Conservation (phyloP, 164 flowering plant genomes). For the Taxillus chinensis region DNA sequence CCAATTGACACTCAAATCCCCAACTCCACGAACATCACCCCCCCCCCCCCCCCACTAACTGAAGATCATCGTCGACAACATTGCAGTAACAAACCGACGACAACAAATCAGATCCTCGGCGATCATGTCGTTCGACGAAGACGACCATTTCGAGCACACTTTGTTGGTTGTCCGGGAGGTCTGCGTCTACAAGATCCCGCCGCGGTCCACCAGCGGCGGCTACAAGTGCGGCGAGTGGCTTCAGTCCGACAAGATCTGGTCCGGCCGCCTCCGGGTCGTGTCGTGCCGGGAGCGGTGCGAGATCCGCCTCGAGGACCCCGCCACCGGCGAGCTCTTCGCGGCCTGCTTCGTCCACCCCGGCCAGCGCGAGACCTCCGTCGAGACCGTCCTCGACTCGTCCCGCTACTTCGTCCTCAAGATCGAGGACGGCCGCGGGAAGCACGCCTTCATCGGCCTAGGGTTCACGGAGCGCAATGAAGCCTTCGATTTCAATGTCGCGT, state of each 20-base stretch:
- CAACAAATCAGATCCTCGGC: too few species aligned
- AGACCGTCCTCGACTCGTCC: conserved; percentile 88
- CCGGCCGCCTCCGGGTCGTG: conserved; percentile 90
- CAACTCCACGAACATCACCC: too few species aligned
- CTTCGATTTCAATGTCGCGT: conserved; percentile 97
- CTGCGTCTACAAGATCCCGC: conserved; percentile 83
- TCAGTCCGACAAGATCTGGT: conserved; percentile 98
- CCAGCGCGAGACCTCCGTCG: conserved; percentile 77
- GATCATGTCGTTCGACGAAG: conserved; percentile 63
- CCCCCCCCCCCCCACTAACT: too few species aligned
- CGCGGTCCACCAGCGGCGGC: conserved; percentile 84
- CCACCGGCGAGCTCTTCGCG: conserved; percentile 84
- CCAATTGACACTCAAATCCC: too few species aligned
- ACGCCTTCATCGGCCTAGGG: conserved; percentile 91
- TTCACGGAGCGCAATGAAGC: conserved; percentile 93
- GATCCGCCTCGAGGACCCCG: conserved; percentile 96
- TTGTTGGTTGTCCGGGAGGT: conserved; percentile 96
- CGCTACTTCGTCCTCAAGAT: conserved; percentile 90
- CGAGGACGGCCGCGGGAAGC: conserved; percentile 91
- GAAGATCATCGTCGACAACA: too few species aligned
- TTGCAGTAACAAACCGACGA: too few species aligned
- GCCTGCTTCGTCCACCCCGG: conserved; percentile 88
- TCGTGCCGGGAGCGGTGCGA: conserved; percentile 80
- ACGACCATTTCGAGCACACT: conserved; percentile 83
- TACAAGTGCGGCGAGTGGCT: conserved; percentile 99